A percentile compares a stretch with the other conserved stretches of the same genome.
These are phyloP conservation scores for Cucurbitaria berberidis DNA, from an alignment of 2,329 filamentous ascomycete species.

Conservation along the genomic window DNA sequence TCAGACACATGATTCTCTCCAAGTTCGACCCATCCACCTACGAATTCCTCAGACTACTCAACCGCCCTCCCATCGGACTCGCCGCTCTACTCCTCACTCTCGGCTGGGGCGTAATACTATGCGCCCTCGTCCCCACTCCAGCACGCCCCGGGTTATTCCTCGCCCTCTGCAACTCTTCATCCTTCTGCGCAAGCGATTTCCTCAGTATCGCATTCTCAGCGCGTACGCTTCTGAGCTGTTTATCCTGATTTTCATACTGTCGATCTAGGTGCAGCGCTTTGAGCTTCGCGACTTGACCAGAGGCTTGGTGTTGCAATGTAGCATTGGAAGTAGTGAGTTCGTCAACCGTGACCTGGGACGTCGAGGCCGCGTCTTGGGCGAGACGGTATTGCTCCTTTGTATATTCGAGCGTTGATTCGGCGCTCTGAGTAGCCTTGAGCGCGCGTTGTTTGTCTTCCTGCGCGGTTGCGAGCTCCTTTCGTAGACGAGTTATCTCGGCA, in stretches of 20 bases:
- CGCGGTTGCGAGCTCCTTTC: constrained; percentile 26
- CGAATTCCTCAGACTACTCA: constrained; percentile 35
- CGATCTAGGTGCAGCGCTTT: constrained; percentile 25
- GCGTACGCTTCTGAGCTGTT: constrained; percentile 10
- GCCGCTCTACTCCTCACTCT: constrained; percentile 34
- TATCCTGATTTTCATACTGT: constrained; percentile 11
- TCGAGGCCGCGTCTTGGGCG: constrained; percentile 18
- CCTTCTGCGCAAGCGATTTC: constrained; percentile 21
- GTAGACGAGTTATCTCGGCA: constrained; percentile 30
- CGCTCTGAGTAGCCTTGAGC: constrained; percentile 39
- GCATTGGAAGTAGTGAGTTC: constrained; percentile 21
- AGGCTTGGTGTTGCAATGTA: constrained; percentile 23
- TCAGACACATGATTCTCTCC: no score
- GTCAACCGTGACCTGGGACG: constrained; percentile 11
- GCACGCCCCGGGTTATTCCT: constrained; percentile 24
- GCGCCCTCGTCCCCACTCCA: constrained; percentile 36
- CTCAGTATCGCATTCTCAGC: constrained; percentile 21
- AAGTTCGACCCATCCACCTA: neutral
- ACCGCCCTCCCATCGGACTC: constrained; percentile 33
- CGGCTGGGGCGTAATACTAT: constrained; percentile 39
- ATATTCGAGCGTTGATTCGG: constrained; percentile 61
- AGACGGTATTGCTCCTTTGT: constrained; percentile 61
- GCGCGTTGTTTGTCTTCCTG: constrained; percentile 28
- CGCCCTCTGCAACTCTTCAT: constrained; percentile 30
- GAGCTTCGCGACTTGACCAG: constrained; percentile 23